Conservation (phyloP, 1,284 basidiomycete genomes). For the Fomitopsis pinicola region DNA sequence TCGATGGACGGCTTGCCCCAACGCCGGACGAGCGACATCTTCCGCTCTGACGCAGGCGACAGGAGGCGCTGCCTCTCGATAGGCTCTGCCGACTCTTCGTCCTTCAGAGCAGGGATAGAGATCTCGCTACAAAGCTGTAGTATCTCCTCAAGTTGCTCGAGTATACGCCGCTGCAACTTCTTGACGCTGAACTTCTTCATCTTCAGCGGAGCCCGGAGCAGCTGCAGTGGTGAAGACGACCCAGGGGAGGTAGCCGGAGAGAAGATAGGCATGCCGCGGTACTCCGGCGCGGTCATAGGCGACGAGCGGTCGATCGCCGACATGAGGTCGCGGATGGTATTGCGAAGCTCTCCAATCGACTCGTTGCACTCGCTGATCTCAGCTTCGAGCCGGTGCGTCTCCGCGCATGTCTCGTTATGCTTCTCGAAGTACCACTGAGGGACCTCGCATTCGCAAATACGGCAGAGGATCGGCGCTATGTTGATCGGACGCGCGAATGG, state of each 20-base stretch:
- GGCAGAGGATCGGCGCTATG: constrained; percentile 88
- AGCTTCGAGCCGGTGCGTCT: constrained; percentile 94
- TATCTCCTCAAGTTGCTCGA: constrained; percentile 86
- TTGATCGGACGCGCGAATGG: constrained; percentile 75
- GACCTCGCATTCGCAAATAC: constrained; percentile 96
- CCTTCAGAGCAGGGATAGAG: constrained; percentile 85
- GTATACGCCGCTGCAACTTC: constrained; percentile 74
- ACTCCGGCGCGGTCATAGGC: constrained; percentile 63
- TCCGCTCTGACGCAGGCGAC: constrained; percentile 81
- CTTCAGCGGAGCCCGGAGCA: constrained; percentile 59
- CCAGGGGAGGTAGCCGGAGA: constrained; percentile 64
- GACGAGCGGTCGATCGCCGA: constrained; percentile 62
- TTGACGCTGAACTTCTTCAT: constrained; percentile 79
- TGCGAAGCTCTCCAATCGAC: constrained; percentile 81
- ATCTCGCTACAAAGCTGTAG: constrained; percentile 80
- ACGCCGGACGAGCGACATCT: constrained; percentile 73
- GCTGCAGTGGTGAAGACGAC: constrained; percentile 64
- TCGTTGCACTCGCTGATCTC: constrained; percentile 95
- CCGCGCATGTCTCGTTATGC: constrained; percentile 98
- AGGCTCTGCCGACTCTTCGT: constrained; percentile 86
- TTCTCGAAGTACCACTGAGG: constrained; percentile 99
- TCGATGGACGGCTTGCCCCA: constrained; percentile 86
- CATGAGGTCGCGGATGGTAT: constrained; percentile 75
- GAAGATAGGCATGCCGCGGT: constrained; percentile 85
- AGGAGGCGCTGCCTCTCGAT: constrained; percentile 91